These are phyloP conservation scores for Sporisorium graminicola DNA, from an alignment of 1,284 basidiomycete species.

Conservation along the genomic window DNA sequence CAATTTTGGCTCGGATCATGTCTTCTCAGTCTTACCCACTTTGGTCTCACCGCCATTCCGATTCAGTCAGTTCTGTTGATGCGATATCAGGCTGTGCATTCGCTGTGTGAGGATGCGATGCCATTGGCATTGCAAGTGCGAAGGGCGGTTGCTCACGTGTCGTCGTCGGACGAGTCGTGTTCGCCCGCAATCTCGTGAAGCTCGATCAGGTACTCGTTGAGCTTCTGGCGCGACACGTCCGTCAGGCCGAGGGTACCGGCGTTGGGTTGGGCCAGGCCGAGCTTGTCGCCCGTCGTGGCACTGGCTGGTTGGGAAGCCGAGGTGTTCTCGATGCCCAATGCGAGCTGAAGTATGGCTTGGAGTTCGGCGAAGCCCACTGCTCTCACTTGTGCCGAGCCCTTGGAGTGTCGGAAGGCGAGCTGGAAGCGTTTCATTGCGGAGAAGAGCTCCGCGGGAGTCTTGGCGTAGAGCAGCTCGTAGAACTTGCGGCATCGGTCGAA, in stretches of 20 bases:
- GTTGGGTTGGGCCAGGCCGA: slow-evolving; percentile 14
- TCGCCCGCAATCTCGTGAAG: slow-evolving; percentile 55
- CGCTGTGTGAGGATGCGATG: not conserved
- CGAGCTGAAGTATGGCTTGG: slow-evolving; percentile 54
- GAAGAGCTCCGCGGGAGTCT: slow-evolving; percentile 21
- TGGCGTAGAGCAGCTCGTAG: slow-evolving; percentile 74
- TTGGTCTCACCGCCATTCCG: too few species aligned
- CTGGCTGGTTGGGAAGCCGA: slow-evolving; percentile 3
- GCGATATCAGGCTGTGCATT: not conserved
- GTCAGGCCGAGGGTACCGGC: slow-evolving; percentile 36
- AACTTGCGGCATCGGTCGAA: slow-evolving; percentile 83
- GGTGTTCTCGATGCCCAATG: slow-evolving; percentile 58
- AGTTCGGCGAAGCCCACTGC: slow-evolving; percentile 22
- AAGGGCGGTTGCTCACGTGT: slow-evolving; percentile 2
- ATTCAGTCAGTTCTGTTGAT: not conserved
- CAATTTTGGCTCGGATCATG: not conserved
- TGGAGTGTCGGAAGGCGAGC: not conserved
- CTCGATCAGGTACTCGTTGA: slow-evolving; percentile 65
- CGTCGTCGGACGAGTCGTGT: slow-evolving; percentile 25
- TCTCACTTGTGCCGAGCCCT: slow-evolving; percentile 2
- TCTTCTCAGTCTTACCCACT: not conserved
- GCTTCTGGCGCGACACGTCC: slow-evolving; percentile 55
- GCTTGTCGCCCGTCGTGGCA: slow-evolving; percentile 9
- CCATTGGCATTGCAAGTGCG: not conserved
- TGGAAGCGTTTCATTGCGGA: slow-evolving; percentile 22